Base-by-base conservation (phyloP, 169 alveolate genomes). In the Cryptosporidium ryanae region DNA sequence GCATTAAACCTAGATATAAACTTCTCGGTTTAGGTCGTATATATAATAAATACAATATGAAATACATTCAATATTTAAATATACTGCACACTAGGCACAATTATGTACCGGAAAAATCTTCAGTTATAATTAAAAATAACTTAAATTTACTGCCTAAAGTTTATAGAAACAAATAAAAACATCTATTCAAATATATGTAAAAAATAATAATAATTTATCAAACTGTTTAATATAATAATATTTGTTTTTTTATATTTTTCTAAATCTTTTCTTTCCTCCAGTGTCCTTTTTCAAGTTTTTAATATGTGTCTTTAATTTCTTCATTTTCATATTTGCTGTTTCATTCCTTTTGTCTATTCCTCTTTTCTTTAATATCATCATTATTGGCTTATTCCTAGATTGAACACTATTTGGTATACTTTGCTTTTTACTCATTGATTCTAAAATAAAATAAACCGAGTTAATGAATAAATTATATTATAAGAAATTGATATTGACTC, bases 381-480 rank as follows among this genome's bases (percentile, higher is more conserved):
- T 84, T 25, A 90, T 83, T n/a, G 95, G 95, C 50, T 92, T 92
- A 81, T 91, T 92, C 43, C 95, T 82, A 4, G 91, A 84, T 81
- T 92, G 84, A 2, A 92, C 93, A 6, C 66, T 82, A 44, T 92
- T 90, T 31, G 95, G 89, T n/a, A 90, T 76, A 64, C 95, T 92
- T 90, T 92, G 95, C 54, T 82, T 91, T 27, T 84, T 87, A 13
- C 90, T 34, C 64, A 59, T 12, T 7, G 87, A 76, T n/a, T 76
- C 87, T 76, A 34, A 18, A 70, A 25, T 21, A 18, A 25, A 32
- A n/a, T 66, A n/a, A 52, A 52, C 27, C 17, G 12, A 76, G 1
- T 61, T 55, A 0, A 55, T 17, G 13, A 25, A 21, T 1, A 21
- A 61, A 23, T 25, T 5, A 61, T 43, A 65, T n/a, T 29, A 18